Conservation (phyloP, 2,329 filamentous ascomycete species). For the Talaromyces pinophilus region DNA sequence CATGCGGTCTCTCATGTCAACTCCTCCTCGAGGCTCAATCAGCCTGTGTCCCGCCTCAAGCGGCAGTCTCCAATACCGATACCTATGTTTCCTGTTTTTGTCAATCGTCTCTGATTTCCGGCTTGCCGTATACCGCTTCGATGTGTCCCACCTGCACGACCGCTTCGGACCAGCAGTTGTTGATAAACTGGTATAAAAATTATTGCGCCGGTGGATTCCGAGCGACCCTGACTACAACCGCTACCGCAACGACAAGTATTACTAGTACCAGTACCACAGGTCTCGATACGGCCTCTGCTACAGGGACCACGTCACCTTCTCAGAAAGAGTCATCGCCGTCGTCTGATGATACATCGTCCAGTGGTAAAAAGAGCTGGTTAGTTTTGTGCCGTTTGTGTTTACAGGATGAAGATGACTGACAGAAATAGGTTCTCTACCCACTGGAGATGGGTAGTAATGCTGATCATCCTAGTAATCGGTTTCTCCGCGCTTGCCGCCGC, state of each 20-base stretch:
- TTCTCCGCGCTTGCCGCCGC: slow-evolving; percentile 67
- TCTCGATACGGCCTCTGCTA: slow-evolving; percentile 16
- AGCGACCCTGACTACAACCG: slow-evolving; percentile 33
- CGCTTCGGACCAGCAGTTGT: slow-evolving; percentile 55
- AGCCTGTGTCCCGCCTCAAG: slow-evolving; percentile 65
- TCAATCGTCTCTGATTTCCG: slow-evolving; percentile 58
- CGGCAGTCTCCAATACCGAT: slow-evolving; percentile 49
- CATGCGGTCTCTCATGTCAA: slow-evolving; percentile 62
- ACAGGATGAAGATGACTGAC: background rate
- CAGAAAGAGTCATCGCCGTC: background rate
- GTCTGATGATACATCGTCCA: background rate
- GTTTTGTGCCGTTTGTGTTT: background rate
- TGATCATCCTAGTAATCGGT: slow-evolving; percentile 70
- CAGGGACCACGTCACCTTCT: background rate
- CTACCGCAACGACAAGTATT: slow-evolving; percentile 30
- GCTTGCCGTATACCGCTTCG: slow-evolving; percentile 58
- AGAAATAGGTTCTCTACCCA: slow-evolving; percentile 64
- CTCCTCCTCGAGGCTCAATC: slow-evolving; percentile 69
- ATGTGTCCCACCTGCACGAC: slow-evolving; percentile 65
- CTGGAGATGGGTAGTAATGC: slow-evolving; percentile 79
- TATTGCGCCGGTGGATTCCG: slow-evolving; percentile 56
- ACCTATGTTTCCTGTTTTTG: slow-evolving; percentile 75
- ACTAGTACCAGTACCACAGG: slow-evolving; percentile 26
- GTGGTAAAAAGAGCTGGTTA: slow-evolving; percentile 19
- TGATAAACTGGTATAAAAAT: slow-evolving; percentile 70